phyloP scores from a whole-genome alignment of 306 rosid genomes.

The Corylus avellana region DNA sequence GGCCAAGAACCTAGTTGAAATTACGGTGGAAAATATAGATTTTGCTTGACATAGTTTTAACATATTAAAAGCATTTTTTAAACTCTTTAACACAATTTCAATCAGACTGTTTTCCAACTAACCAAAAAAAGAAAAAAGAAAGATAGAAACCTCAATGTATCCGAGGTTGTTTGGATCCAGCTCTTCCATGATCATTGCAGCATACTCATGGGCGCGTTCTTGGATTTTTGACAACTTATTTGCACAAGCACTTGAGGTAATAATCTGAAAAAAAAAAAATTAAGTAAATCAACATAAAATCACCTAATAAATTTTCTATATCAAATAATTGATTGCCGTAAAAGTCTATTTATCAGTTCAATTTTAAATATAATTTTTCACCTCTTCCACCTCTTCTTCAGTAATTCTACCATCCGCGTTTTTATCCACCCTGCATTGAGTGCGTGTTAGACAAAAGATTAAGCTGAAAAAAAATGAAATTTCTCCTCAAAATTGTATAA shows the following conservation, averaged over 20 bases:
- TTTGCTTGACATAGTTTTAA: too few relatives aligned
- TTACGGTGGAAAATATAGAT: too few relatives aligned
- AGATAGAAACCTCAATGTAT: conserved; percentile 59
- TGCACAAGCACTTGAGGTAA: conserved; percentile 80
- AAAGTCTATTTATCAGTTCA: neutral
- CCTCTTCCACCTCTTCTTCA: conserved; percentile 84
- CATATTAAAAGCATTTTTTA: too few relatives aligned
- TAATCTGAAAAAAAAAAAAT: conserved; percentile 51
- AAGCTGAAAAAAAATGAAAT: neutral
- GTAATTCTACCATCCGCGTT: conserved; percentile 86
- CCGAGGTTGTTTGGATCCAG: conserved; percentile 81
- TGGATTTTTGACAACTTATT: conserved; percentile 76
- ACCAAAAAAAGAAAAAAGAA: neutral
- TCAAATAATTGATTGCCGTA: neutral
- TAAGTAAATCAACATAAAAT: neutral
- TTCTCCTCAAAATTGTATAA: neutral
- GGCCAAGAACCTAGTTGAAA: too few relatives aligned
- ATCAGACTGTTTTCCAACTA: too few relatives aligned
- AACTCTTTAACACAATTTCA: too few relatives aligned
- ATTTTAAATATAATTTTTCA: conserved; percentile 1
- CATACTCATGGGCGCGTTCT: conserved; percentile 83
- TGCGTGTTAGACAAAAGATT: neutral
- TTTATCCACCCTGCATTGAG: conserved; percentile 79
- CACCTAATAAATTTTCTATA: neutral
- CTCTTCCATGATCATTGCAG: conserved; percentile 93